phyloP scores from a whole-genome alignment of 345 rosid species.

The Melaleuca quinquenervia region DNA sequence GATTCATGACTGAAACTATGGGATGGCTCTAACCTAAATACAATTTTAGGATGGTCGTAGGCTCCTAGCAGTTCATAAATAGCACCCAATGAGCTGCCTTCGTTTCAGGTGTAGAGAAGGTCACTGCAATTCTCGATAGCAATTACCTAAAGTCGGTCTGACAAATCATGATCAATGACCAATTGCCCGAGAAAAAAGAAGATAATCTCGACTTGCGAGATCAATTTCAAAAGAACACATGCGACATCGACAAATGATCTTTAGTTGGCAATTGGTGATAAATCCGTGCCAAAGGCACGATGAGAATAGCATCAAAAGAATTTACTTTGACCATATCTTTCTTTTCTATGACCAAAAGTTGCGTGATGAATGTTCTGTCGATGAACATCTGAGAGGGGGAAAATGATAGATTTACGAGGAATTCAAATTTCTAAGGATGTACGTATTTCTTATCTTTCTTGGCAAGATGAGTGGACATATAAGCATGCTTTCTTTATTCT shows the following conservation, averaged over 20 bases:
- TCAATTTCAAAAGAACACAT: not conserved
- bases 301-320: not conserved
- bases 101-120: not conserved
- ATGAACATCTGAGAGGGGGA: not conserved
- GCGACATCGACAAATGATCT: not conserved
- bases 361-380: not conserved
- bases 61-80: not conserved
- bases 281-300: not conserved
- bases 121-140: not conserved
- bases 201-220: not conserved
- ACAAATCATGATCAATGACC: not conserved
- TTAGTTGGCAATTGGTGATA: not conserved
- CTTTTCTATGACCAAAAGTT: not conserved
- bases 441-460: not conserved
- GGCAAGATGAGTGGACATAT: not conserved
- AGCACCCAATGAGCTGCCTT: not conserved
- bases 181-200: not conserved
- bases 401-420: not conserved
- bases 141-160: not conserved
- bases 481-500: not conserved
- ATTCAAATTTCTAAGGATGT: not conserved
- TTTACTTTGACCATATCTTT: not conserved
- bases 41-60: not conserved
- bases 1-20: not conserved
- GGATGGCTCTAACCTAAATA: not conserved